Base-by-base conservation (phyloP, 2,329 filamentous ascomycete genomes). In the Pseudogymnoascus sp. region DNA sequence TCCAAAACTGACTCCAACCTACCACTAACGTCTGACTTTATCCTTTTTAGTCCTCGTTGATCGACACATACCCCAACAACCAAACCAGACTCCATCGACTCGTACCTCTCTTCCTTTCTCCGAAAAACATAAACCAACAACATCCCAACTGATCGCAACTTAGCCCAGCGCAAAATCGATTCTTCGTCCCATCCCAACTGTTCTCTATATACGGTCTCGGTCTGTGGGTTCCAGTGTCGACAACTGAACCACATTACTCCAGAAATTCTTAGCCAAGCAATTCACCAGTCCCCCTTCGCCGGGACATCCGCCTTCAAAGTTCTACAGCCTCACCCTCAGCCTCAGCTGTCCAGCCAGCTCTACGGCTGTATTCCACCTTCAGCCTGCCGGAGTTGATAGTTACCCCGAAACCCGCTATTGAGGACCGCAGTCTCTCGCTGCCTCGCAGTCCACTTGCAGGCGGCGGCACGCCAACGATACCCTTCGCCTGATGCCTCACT, bases 21-120 rank as follows among this genome's bases (percentile, higher is more conserved):
- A 54, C 43, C 43, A 54, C 43, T 54, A 54, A 54, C 43, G 43
- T 16, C 43, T 54, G 43, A 54, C 43, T 54, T 54, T 54, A 54
- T 54, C 47, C 47, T 54, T 54, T 54, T 54, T 32, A 28, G 47
- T 54, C 47, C n/a, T 54, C n/a, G 11, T 28, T 54, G 47, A 54
- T 54, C 43, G 43, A 32, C 43, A 18, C 43, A 54, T 54, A 54
- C 43, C 43, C 43, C 43, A 54, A 54, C 43, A 54, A 54, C 43
- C 2, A 50, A 30, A 30, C 22, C 43, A 6, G 28, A 30, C 25
- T 30, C 43, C 25, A 30, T 50, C 43, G 7, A 14, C 12, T 50
- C 25, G 14, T 30, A 12, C n/a, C 43, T 54, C 43, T 54, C 43
- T 32, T 54, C 43, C 43, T 54, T 54, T 25, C 30, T 54, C n/a